Evolutionary conservation across 306 rosid species (phyloP).

Genomic region (Trifolium pratense): DNA sequence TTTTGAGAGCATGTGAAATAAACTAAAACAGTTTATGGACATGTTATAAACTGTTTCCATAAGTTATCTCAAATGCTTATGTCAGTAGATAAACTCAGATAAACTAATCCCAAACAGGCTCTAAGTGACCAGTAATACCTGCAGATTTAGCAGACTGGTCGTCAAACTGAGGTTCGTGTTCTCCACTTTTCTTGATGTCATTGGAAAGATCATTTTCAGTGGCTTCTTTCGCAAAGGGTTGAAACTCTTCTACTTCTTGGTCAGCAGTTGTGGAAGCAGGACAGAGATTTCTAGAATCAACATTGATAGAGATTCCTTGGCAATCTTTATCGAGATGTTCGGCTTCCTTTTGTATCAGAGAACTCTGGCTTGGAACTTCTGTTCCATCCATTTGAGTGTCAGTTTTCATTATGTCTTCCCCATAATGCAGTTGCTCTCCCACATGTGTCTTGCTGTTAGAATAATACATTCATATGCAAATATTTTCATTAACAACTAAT

Average conservation of each 20-base stretch:
- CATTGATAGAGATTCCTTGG: constrained; percentile 41
- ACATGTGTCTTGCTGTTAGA: constrained; percentile 45
- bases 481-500: not conserved
- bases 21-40: not conserved
- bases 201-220: constrained; percentile 34
- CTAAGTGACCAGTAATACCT: constrained; percentile 44
- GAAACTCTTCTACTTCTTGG: constrained; percentile 42
- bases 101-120: not conserved
- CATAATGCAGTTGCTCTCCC: constrained; percentile 41
- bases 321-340: constrained; percentile 41
- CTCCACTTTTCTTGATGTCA: constrained; percentile 38
- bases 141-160: constrained; percentile 46
- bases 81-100: not conserved
- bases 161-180: constrained; percentile 44
- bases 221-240: constrained; percentile 37
- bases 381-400: constrained; percentile 42
- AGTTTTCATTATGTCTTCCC: constrained; percentile 33
- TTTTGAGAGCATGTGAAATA: not conserved
- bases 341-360: constrained; percentile 39
- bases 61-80: not conserved
- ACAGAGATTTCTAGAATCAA: constrained; percentile 41
- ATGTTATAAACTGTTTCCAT: not conserved
- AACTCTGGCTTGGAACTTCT: constrained; percentile 42
- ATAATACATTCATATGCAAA: constrained; percentile 29
- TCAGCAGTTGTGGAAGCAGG: constrained; percentile 33